phyloP scores from a whole-genome alignment of 768 basidiomycete genomes.

The Hypsizygus marmoreus region DNA sequence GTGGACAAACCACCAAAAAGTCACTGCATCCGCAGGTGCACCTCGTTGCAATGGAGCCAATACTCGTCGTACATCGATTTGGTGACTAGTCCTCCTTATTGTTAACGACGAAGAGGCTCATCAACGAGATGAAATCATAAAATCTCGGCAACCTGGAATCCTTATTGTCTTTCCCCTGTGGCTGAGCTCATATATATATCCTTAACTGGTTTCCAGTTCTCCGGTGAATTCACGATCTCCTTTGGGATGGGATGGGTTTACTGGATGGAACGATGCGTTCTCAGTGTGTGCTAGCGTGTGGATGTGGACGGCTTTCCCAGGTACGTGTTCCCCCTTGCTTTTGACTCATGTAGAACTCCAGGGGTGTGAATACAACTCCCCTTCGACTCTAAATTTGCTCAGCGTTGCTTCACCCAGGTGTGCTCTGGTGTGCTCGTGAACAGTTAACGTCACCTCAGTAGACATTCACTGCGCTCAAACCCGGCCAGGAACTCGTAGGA shows the following conservation, averaged over 20 bases:
- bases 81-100: background rate
- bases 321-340: too few species aligned
- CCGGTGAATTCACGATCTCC: too few species aligned
- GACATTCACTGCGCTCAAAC: background rate
- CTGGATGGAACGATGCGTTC: background rate
- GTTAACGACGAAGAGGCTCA: background rate
- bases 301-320: too few species aligned
- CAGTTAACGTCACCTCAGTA: background rate
- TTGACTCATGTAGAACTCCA: too few species aligned
- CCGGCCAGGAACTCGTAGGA: too few species aligned
- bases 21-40: too few species aligned
- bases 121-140: background rate
- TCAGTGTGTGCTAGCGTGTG: too few species aligned
- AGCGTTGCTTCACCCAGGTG: background rate
- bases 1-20: too few species aligned
- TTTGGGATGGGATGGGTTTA: background rate
- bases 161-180: conserved; percentile 1
- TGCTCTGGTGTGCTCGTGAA: background rate
- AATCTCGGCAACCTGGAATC: background rate
- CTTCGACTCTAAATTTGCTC: too few species aligned
- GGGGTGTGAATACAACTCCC: too few species aligned
- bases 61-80: too few species aligned
- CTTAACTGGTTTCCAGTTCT: background rate
- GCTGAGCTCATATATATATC: background rate
- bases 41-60: too few species aligned